Conservation (phyloP, 2,329 filamentous ascomycete species). For the Exophiala aquamarina region DNA sequence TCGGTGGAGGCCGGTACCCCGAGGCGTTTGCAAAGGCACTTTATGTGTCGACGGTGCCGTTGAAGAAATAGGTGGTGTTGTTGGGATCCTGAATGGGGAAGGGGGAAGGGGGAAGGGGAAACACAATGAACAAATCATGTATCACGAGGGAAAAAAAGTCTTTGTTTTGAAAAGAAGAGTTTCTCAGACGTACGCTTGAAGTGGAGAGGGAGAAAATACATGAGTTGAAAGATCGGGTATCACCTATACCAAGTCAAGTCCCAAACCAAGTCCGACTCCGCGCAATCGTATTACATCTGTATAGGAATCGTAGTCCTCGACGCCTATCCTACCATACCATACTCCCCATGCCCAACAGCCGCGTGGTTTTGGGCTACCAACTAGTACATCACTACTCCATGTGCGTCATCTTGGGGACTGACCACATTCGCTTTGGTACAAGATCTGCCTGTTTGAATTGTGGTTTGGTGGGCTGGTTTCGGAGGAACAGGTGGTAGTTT, state of each 20-base stretch:
- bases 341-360: too few species aligned
- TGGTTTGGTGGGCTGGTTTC: conserved; percentile 26
- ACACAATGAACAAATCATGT: too few species aligned
- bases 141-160: not conserved
- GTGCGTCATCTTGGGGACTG: conserved; percentile 21
- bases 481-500: conserved; percentile 28
- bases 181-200: conserved; percentile 13
- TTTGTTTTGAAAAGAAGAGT: conserved; percentile 1
- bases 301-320: not conserved
- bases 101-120: not conserved
- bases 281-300: not conserved
- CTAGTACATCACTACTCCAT: too few species aligned
- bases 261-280: too few species aligned
- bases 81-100: not conserved
- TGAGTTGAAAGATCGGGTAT: not conserved
- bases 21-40: conserved; percentile 17
- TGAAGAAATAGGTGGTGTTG: conserved; percentile 22
- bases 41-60: conserved; percentile 24
- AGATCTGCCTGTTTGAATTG: conserved; percentile 18
- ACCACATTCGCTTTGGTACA: conserved; percentile 18
- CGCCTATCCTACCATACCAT: too few species aligned
- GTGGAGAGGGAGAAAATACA: conserved; percentile 9
- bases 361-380: too few species aligned
- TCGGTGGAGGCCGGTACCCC: conserved; percentile 28
- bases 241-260: not conserved